These are phyloP conservation scores for Neofusicoccum laricinum DNA, from an alignment of 2,329 filamentous ascomycete species.

Conservation along the genomic window DNA sequence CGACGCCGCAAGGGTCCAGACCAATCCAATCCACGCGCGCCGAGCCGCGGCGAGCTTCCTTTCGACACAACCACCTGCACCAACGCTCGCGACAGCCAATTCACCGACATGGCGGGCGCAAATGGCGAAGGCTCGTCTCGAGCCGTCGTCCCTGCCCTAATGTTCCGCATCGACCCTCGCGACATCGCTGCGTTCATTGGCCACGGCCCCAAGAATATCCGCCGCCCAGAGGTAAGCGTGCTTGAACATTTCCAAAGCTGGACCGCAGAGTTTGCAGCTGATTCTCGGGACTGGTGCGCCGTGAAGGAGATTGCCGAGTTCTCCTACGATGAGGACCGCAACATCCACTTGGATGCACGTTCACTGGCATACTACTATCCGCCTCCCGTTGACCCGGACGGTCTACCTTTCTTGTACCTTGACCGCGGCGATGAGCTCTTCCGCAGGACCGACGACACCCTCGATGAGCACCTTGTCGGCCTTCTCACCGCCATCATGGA, in stretches of 20 bases:
- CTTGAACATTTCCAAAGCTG: no score
- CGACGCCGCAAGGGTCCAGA: neutral
- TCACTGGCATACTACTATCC: constrained; percentile 83
- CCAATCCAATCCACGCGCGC: no score
- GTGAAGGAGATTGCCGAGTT: constrained; percentile 77
- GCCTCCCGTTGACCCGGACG: constrained; percentile 53
- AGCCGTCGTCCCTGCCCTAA: no score
- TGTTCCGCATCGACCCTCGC: no score
- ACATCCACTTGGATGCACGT: constrained; percentile 71
- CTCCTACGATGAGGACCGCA: constrained; percentile 83
- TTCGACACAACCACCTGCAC: neutral
- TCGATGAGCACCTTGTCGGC: constrained; percentile 85
- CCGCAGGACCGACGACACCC: constrained; percentile 73
- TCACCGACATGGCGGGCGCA: neutral
- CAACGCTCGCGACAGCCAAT: neutral
- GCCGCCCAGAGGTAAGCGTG: neutral
- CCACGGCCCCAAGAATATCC: no score
- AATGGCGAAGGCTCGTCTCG: no score
- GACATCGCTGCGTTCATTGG: no score
- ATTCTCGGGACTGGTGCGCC: no score
- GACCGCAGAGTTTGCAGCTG: no score
- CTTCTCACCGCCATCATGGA: constrained; percentile 72
- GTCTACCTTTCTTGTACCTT: constrained; percentile 75
- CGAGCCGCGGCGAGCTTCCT: neutral
- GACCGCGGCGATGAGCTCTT: constrained; percentile 80